Conservation (phyloP, 768 basidiomycete species). For the Mycena galopus region DNA sequence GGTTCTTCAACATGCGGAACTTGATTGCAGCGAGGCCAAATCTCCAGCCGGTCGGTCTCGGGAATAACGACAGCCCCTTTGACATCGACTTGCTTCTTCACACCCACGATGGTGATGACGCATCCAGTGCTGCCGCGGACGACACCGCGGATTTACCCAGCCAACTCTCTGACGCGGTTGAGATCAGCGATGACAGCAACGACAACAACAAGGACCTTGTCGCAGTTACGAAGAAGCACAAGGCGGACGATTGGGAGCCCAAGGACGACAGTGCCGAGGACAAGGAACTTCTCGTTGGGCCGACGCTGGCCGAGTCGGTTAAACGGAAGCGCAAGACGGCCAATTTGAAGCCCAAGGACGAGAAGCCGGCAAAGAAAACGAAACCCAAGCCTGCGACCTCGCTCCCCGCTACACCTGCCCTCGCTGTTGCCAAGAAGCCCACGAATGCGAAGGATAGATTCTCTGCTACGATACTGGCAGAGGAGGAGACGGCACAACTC, state of each 20-base stretch:
- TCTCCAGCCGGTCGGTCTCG: conserved; percentile 22
- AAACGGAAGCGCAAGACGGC: not conserved
- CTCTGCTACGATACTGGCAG: conserved; percentile 2
- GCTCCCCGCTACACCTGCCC: not conserved
- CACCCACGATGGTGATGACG: conserved; percentile 2
- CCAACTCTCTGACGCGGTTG: not conserved
- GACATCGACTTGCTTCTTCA: conserved; percentile 4
- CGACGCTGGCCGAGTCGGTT: not conserved
- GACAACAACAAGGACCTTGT: not conserved
- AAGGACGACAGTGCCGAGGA: not conserved
- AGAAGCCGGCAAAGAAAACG: conserved; percentile 4
- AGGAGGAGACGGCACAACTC: conserved; percentile 19
- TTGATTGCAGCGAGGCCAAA: conserved; percentile 29
- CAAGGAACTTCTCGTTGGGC: not conserved
- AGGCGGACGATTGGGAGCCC: not conserved
- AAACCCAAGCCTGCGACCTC: conserved; percentile 3
- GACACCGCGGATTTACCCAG: not conserved
- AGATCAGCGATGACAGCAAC: not conserved
- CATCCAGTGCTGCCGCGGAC: not conserved
- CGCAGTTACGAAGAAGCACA: not conserved
- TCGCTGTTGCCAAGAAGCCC: not conserved
- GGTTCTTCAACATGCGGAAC: not conserved
- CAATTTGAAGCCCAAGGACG: not conserved
- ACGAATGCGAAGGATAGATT: conserved; percentile 5
- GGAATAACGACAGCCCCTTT: not conserved